Conservation (phyloP, 2,329 filamentous ascomycete genomes). For the Talaromyces pinophilus region DNA sequence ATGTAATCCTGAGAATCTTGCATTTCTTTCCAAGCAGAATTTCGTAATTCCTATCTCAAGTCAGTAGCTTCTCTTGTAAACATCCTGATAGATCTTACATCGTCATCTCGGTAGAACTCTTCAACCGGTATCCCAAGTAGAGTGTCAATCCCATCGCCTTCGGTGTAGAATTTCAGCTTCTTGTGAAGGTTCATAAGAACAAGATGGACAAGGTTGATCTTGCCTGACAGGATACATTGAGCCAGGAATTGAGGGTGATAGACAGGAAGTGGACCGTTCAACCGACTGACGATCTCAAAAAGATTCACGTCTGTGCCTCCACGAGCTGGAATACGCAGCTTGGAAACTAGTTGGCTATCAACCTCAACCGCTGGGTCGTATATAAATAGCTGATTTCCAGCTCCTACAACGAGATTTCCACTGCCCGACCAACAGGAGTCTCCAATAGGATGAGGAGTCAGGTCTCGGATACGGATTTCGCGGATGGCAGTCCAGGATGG, state of each 20-base stretch:
- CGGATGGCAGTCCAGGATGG: slow-evolving; percentile 87
- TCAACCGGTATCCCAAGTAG: slow-evolving; percentile 64
- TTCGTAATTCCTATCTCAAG: slow-evolving; percentile 37
- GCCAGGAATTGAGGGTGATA: slow-evolving; percentile 92
- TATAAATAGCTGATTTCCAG: slow-evolving; percentile 88
- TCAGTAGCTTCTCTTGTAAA: background rate
- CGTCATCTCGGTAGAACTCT: slow-evolving; percentile 47
- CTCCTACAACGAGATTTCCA: slow-evolving; percentile 81
- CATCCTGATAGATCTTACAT: slow-evolving; percentile 8
- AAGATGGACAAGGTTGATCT: slow-evolving; percentile 67
- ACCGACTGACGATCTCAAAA: slow-evolving; percentile 76
- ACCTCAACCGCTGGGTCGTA: slow-evolving; percentile 74
- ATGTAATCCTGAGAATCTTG: slow-evolving; percentile 57
- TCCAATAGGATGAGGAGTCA: slow-evolving; percentile 86
- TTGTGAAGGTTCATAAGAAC: slow-evolving; percentile 72
- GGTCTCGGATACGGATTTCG: slow-evolving; percentile 76
- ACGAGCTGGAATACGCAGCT: slow-evolving; percentile 53
- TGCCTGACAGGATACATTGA: slow-evolving; percentile 82
- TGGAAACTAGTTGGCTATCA: slow-evolving; percentile 60
- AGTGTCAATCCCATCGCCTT: slow-evolving; percentile 77
- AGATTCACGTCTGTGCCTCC: slow-evolving; percentile 63
- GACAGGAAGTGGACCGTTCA: slow-evolving; percentile 84
- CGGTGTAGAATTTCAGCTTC: slow-evolving; percentile 77
- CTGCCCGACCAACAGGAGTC: slow-evolving; percentile 89
- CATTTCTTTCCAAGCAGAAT: slow-evolving; percentile 50